phyloP scores from a whole-genome alignment of 495 filamentous ascomycete species.

The Neurospora sublineolata region DNA sequence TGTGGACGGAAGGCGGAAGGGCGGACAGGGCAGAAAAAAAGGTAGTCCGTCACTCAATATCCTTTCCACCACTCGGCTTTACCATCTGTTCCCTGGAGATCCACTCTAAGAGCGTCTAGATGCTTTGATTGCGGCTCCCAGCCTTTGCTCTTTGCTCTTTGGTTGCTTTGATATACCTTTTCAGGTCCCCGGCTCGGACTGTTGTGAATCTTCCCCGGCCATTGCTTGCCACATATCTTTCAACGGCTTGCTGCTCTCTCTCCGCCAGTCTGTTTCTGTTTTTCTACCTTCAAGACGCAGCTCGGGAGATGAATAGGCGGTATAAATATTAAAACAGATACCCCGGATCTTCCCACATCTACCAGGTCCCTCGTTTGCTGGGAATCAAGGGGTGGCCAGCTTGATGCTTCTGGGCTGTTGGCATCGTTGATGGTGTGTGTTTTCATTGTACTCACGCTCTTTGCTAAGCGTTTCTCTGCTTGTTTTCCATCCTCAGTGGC shows the following conservation, averaged over 20 bases:
- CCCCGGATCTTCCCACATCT: background rate
- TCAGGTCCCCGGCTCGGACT: background rate
- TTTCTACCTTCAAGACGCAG: background rate
- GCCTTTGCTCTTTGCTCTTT: background rate
- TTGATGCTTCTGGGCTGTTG: background rate
- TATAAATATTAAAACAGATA: background rate
- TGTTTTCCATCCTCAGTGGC: background rate
- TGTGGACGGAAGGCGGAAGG: background rate
- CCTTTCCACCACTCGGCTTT: background rate
- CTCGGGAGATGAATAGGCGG: background rate
- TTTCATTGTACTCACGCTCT: background rate
- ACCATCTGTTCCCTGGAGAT: background rate
- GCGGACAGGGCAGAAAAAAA: background rate
- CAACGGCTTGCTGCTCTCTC: background rate
- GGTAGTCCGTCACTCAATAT: background rate
- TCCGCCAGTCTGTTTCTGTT: background rate
- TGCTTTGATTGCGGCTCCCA: background rate
- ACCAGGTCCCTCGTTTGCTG: background rate
- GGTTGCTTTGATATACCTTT: background rate
- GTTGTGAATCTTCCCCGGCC: background rate
- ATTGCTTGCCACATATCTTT: background rate
- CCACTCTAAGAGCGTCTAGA: background rate
- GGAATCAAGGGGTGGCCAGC: background rate
- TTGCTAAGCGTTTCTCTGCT: background rate
- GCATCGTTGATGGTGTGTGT: background rate